phyloP scores from a whole-genome alignment of 2,329 filamentous ascomycete genomes.

The Calonectria pteridis region DNA sequence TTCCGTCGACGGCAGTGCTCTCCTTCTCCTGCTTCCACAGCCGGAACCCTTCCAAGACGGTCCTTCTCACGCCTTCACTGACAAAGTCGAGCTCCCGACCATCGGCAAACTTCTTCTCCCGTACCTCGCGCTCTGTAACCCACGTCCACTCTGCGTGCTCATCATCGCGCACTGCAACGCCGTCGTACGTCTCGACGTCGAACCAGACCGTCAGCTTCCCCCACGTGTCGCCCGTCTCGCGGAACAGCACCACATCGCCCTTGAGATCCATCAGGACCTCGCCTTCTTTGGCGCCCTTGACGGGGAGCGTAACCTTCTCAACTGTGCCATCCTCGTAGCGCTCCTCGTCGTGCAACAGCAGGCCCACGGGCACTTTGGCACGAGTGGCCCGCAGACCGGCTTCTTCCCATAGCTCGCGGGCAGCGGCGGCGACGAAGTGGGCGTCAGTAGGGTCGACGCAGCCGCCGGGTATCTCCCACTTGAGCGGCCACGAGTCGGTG shows the following conservation, averaged over 20 bases:
- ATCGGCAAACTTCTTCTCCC: slow-evolving; percentile 39
- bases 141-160: slow-evolving; percentile 56
- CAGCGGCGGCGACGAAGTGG: slow-evolving; percentile 42
- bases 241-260: slow-evolving; percentile 40
- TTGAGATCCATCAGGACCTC: slow-evolving; percentile 39
- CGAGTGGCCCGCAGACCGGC: slow-evolving; percentile 50
- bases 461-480: slow-evolving; percentile 44
- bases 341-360: slow-evolving; percentile 21
- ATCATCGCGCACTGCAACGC: slow-evolving; percentile 48
- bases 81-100: slow-evolving; percentile 48
- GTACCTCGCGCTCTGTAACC: slow-evolving; percentile 53
- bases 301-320: neutral
- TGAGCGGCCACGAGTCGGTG: slow-evolving; percentile 44
- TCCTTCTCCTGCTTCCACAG: slow-evolving; percentile 33
- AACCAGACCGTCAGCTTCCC: slow-evolving; percentile 46
- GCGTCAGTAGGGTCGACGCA: slow-evolving; percentile 38
- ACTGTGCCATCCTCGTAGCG: neutral
- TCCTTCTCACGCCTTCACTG: slow-evolving; percentile 47
- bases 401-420: slow-evolving; percentile 63
- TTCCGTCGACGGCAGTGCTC: neutral
- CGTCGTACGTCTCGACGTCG: slow-evolving; percentile 42
- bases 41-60: slow-evolving; percentile 51
- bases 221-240: slow-evolving; percentile 42
- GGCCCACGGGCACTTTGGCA: slow-evolving; percentile 41
- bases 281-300: slow-evolving; percentile 9